Conservation (phyloP, 2,329 filamentous ascomycete genomes). For the Trichoderma sp. region DNA sequence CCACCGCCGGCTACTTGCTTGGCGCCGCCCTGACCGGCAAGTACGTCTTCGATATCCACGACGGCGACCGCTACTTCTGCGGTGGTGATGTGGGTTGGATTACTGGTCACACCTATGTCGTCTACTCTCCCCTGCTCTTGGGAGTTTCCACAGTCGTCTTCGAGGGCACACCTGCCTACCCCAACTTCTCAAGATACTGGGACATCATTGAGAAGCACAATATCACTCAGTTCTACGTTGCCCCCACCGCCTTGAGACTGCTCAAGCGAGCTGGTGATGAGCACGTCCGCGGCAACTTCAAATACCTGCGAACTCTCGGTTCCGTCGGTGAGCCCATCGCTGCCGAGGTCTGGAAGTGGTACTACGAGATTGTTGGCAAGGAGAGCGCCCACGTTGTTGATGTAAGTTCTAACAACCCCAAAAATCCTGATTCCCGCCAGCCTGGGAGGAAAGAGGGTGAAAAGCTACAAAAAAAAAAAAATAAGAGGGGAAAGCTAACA, state of each 20-base stretch:
- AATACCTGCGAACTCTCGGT: conserved; percentile 83
- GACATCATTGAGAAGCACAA: conserved; percentile 94
- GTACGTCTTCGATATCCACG: conserved; percentile 98
- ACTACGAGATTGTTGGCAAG: conserved; percentile 92
- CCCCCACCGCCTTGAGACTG: conserved; percentile 87
- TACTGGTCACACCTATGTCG: conserved; percentile 96
- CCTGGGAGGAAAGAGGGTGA: neutral
- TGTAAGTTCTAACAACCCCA: conserved; percentile 56
- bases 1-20: conserved; percentile 90
- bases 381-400: conserved; percentile 92
- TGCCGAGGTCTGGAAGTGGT: conserved; percentile 99
- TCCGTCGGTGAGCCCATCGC: conserved; percentile 98
- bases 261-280: conserved; percentile 95
- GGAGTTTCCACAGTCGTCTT: conserved; percentile 96
- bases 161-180: conserved; percentile 95
- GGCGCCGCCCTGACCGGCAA: conserved; percentile 93
- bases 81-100: conserved; percentile 99
- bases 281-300: conserved; percentile 87
- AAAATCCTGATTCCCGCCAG: neutral
- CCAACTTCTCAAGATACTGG: conserved; percentile 98
- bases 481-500: conserved; percentile 26
- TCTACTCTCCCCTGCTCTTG: conserved; percentile 90
- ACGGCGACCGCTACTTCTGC: conserved; percentile 92
- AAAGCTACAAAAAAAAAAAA: neutral
- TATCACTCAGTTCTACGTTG: conserved; percentile 98